Base-by-base conservation (phyloP, 2,329 filamentous ascomycete genomes). In the Emergomyces orientalis region DNA sequence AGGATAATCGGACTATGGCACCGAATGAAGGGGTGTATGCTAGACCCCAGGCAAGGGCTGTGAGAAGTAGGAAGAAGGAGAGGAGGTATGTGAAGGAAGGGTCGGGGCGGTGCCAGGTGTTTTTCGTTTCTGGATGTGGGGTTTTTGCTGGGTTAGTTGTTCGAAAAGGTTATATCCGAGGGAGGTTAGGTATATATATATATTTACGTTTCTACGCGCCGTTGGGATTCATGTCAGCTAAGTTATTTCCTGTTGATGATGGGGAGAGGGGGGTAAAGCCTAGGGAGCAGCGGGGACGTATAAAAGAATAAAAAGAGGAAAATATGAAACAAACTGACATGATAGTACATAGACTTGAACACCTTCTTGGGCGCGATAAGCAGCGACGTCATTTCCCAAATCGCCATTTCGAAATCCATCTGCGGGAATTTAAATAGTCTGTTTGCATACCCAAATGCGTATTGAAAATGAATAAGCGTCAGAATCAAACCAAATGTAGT, bases 391-490 rank as follows among this genome's bases (percentile, higher is more conserved):
- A 88, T 88, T 73, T 88, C 86, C 86, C 86, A 88, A 68, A 87
- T 83, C 25, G 86, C 86, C 80, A 87, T 87, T 72, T 88, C 86
- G 71, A 88, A 88, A 77, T 88, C 86, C 86, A 88, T 88, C 69
- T 87, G 86, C 13, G 86, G 85, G 70, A 88, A 88, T 73, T 88
- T 88, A 80, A 88, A 87, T 59, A 88, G 76, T 63, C 81, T 82
- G 59, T 54, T 37, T n/a, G n/a, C n/a, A n/a, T n/a, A n/a, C n/a
- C n/a, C n/a, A n/a, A n/a, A n/a, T n/a, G n/a, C n/a, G n/a, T 30
- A 25, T 27, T 17, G 22, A 57, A 25, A 19, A 56, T 30, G 17
- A 6, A 39, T n/a, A 39, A n/a, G n/a, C 32, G 37, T 57, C 37
- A 17, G 22, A 8, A 52, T 56, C 6, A n/a, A 59, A 54, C 43